Conservation (phyloP, 192 early-diverging fungal species). For the Backusella morwellensis region DNA sequence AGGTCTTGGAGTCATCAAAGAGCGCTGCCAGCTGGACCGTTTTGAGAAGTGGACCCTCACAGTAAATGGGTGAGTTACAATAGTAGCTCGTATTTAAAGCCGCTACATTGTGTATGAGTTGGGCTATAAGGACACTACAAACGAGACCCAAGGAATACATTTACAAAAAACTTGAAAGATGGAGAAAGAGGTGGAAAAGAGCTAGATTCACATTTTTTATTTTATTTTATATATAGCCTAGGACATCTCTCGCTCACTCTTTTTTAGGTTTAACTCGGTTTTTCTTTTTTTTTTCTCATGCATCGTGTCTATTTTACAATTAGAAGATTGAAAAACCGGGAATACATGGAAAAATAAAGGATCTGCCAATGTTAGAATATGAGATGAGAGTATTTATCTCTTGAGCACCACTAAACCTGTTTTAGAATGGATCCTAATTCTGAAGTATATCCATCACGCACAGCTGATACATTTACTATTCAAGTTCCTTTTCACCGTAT, state of each 20-base stretch:
- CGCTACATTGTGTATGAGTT: background rate
- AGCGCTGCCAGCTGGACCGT: constrained; percentile 59
- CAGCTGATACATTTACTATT: background rate
- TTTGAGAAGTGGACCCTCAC: constrained; percentile 61
- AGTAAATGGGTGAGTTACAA: constrained; percentile 70
- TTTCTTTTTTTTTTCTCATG: background rate
- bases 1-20: constrained; percentile 70
- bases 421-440: background rate
- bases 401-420: background rate
- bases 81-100: background rate
- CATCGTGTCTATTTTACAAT: background rate
- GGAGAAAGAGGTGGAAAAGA: background rate
- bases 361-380: background rate
- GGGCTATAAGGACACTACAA: background rate
- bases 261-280: background rate
- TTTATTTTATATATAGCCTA: background rate
- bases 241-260: background rate
- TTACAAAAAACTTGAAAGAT: background rate
- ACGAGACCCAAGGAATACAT: background rate
- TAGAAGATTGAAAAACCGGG: background rate
- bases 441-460: background rate
- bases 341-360: background rate
- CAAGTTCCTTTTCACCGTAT: background rate
- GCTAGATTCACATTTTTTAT: background rate
- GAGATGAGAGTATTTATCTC: background rate